Base-by-base conservation (phyloP, 2,329 filamentous ascomycete genomes). In the Didymella sp. region DNA sequence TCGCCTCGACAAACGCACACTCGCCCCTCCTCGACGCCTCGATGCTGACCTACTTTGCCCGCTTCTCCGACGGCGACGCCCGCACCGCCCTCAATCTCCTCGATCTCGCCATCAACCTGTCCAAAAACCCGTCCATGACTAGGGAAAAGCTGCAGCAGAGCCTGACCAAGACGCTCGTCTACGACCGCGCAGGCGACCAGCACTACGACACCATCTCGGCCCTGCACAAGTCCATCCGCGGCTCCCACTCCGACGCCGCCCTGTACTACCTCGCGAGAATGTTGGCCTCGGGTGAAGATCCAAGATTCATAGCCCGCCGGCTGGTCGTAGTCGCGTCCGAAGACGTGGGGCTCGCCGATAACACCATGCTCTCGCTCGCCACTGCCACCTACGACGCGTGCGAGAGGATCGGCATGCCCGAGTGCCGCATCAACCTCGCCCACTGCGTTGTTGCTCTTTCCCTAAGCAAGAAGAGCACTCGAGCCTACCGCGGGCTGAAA, bases 191-290 rank as follows among this genome's bases (percentile, higher is more conserved):
- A 0, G 94, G 95, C 49, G 95, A 99, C 76, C 92, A 96, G 74
- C 95, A 98, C 78, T 99, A 98, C 79, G 94, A 99, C 73, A 95
- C 91, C 50, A 98, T 99, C 70, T 96, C 91, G 0, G 95, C 95
- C 27, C 95, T 98, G 68, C 95, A 98, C 83, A 99, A 99, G 71
- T 92, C 92, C 2, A 88, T 98, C 9, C 89, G 95, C 42, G 95
- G 95, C 37, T 89, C 87, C 52, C 89, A 97, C 70, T 77, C 94
- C 0, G 90, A 98, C 74, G 95, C 94, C 0, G 85, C 94, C 0
- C 83, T 99, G 1, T 99, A 98, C 79, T 99, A 98, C 75, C 86
- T 99, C 1, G 91, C 91, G 0, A 89, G 95, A 31, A 99, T 99
- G 95, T 85, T 99, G 5, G 90, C 96, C 70, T 95, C 91, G 0